Evolutionary conservation across 2,329 filamentous ascomycete genomes (phyloP), one percentile per base, ranked within the genome.

Genomic region (Akanthomyces dipterigenus): DNA sequence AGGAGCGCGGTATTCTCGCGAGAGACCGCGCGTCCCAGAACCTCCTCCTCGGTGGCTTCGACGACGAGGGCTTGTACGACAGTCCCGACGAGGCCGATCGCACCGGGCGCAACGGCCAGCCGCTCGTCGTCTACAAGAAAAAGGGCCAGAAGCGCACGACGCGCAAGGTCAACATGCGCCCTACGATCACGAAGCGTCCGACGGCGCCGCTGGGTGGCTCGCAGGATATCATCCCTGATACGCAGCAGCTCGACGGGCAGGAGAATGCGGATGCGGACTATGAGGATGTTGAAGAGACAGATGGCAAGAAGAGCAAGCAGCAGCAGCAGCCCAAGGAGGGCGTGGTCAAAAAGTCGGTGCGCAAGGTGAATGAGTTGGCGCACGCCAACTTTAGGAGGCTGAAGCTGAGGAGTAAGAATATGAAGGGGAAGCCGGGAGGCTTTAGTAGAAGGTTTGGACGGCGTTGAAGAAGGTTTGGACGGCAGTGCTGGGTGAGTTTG

Each of bases 101-200:
- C 0, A 70, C 81, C 14, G 83, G 78, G 57, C 78, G 77, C n/a
- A 76, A 85, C 67, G 85, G 85, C 1, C 78, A 82, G 64, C 86
- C 86, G 2, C 71, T 86, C 42, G 83, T 80, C 59, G 74, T 84
- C 1, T 93, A 83, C 78, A 93, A 93, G 80, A 95, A 95, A 82
- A 90, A 90, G 77, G 90, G 89, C 0, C 83, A 90, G 71, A 95
- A 95, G 78, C 81, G 90, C 63, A 91, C 89, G 60, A 93, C 90
- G 3, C 80, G 87, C 64, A 78, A 81, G 53, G 80, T 83, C 60
- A 91, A 87, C 63, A 90, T 88, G 77, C 79, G 76, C 64, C 84
- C 84, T 2, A 80, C 74, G 0, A 71, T 77, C 60, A 70, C 71
- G 7, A 82, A 80, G 68, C 80, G 85, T 42, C 79, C 81, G 24